A percentile compares a stretch with the other conserved stretches of the same genome.
Evolutionary conservation across 2,329 filamentous ascomycete genomes (phyloP).

Genomic region (Fusarium lyarnte): DNA sequence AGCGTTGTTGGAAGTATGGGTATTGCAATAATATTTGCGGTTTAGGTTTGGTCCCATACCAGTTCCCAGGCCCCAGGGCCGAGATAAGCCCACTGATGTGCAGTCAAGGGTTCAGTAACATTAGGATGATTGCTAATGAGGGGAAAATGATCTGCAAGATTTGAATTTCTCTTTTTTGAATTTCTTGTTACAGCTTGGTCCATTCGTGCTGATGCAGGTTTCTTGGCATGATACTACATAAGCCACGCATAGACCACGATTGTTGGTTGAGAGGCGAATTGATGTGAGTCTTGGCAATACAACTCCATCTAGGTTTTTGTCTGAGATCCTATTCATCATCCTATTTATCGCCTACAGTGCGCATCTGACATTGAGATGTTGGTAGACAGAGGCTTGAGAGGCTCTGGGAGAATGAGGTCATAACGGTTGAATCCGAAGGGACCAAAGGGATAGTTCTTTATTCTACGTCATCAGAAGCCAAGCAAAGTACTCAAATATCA

Average conservation of each 20-base stretch:
- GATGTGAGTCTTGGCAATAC: slow-evolving; percentile 1
- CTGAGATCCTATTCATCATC: too few species aligned
- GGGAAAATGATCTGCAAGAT: background rate
- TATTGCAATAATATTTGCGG: background rate
- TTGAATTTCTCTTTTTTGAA: background rate
- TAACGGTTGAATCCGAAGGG: background rate
- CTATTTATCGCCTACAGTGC: background rate
- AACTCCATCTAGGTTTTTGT: background rate
- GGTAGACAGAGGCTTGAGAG: background rate
- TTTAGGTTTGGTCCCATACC: background rate
- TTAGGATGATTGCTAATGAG: background rate
- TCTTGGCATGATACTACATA: slow-evolving; percentile 13
- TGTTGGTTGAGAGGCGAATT: background rate
- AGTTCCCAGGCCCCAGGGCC: background rate
- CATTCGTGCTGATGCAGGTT: background rate
- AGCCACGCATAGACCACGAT: background rate
- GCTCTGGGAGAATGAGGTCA: slow-evolving; percentile 24
- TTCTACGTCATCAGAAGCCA: background rate
- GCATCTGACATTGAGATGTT: background rate
- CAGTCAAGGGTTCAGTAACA: background rate
- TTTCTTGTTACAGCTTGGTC: background rate
- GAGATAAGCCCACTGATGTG: slow-evolving; percentile 14
- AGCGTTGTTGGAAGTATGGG: background rate
- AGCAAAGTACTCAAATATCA: slow-evolving; percentile 10
- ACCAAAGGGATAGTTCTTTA: background rate